Evolutionary conservation across 2,329 filamentous ascomycete species (phyloP).

Genomic region (Penicillium expansum): DNA sequence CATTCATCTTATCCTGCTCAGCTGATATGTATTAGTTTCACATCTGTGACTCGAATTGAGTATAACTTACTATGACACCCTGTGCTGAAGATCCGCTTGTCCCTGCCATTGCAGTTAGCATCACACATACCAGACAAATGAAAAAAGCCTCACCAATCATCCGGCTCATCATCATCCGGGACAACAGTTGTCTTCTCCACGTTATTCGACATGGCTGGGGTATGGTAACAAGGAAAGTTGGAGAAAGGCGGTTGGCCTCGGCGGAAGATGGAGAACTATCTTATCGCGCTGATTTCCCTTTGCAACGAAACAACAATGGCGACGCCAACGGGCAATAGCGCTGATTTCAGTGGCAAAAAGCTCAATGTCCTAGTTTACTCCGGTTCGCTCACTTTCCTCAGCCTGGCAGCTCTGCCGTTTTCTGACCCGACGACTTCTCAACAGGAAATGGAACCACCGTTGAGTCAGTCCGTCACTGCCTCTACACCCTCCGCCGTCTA

Average conservation of each 20-base stretch:
- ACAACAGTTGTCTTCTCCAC: conserved; percentile 45
- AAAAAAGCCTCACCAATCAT: conserved; percentile 73
- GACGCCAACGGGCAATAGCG: conserved; percentile 29
- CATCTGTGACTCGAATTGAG: not conserved
- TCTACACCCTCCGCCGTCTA: conserved; percentile 80
- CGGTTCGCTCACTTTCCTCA: conserved; percentile 53
- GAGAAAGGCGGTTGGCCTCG: conserved; percentile 19
- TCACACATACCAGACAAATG: conserved; percentile 9
- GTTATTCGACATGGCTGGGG: conserved; percentile 56
- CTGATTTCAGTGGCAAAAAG: conserved; percentile 60
- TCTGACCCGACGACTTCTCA: conserved; percentile 28
- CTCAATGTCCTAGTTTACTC: conserved; percentile 94
- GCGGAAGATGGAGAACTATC: conserved; percentile 13
- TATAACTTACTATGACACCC: conserved; percentile 74
- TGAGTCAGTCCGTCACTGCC: conserved; percentile 84
- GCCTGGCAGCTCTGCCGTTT: conserved; percentile 26
- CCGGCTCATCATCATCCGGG: conserved; percentile 71
- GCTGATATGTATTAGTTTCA: conserved; percentile 49
- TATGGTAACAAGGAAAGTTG: conserved; percentile 5
- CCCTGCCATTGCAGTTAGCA: conserved; percentile 57
- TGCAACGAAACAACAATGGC: conserved; percentile 27
- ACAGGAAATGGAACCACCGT: conserved; percentile 79
- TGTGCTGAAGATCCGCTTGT: conserved; percentile 96
- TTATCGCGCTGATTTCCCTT: conserved; percentile 20
- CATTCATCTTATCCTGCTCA: conserved; percentile 85